phyloP scores from a whole-genome alignment of 306 rosid species.

The Medicago truncatula region DNA sequence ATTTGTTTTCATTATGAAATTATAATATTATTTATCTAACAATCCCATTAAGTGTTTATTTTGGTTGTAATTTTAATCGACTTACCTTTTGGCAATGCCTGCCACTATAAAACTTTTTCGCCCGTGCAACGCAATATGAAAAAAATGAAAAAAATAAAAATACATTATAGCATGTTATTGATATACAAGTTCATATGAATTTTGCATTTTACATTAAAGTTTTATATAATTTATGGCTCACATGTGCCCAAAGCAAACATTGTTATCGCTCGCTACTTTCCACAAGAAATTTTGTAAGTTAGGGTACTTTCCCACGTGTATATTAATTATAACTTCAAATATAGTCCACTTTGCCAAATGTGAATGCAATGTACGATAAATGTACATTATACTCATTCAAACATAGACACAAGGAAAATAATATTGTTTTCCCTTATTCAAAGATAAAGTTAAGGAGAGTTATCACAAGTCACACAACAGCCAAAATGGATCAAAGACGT shows the following conservation, averaged over 20 bases:
- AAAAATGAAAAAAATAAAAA: too few species aligned
- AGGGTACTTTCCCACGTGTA: neutral
- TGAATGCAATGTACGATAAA: conserved; percentile 23
- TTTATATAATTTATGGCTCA: too few species aligned
- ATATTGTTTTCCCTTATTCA: neutral
- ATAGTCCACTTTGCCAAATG: conserved; percentile 13
- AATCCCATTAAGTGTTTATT: too few species aligned
- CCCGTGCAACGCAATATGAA: neutral
- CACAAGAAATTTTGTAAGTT: conserved; percentile 10
- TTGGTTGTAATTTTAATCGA: too few species aligned
- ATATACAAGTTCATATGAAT: neutral
- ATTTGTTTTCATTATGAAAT: too few species aligned
- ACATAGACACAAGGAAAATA: conserved; percentile 1
- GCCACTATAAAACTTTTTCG: too few species aligned
- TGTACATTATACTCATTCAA: conserved; percentile 31
- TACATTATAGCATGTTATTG: neutral
- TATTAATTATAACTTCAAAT: too few species aligned
- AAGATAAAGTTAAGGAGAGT: conserved; percentile 34
- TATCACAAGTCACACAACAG: conserved; percentile 1
- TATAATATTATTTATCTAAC: too few species aligned
- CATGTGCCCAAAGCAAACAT: too few species aligned
- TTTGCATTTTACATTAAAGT: neutral
- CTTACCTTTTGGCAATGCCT: too few species aligned
- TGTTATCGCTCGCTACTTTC: neutral
- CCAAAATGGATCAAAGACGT: conserved; percentile 4